A percentile compares a stretch with the other conserved stretches of the same genome.
Evolutionary conservation across 106 monocot genomes (phyloP).

Genomic region (Iris macrosiphon): DNA sequence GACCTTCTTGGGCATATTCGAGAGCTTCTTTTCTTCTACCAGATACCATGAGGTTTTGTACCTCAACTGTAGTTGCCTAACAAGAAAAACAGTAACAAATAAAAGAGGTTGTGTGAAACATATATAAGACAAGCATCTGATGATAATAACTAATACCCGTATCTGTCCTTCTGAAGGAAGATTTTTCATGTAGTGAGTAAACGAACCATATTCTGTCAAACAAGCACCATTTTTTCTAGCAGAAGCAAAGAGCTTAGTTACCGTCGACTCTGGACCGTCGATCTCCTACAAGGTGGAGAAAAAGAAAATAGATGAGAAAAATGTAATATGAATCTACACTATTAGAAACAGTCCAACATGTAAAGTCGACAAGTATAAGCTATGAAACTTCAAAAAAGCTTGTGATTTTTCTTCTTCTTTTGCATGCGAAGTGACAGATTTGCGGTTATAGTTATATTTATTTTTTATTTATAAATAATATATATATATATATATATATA

Average conservation of each 20-base stretch:
- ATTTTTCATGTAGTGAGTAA: constrained; percentile 57
- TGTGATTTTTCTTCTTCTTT: too few species aligned
- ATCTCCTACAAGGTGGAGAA: constrained; percentile 37
- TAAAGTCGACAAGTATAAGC: too few species aligned
- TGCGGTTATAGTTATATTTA: too few species aligned
- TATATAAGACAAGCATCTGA: neutral
- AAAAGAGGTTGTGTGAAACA: neutral
- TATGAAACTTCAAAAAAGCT: too few species aligned
- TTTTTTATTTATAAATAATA: too few species aligned
- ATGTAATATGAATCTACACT: neutral
- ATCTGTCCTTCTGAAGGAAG: constrained; percentile 80
- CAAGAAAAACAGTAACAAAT: neutral
- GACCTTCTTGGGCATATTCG: constrained; percentile 89
- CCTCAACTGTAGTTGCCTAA: constrained; percentile 68
- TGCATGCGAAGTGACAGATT: too few species aligned
- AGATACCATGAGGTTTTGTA: constrained; percentile 88
- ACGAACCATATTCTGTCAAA: constrained; percentile 42
- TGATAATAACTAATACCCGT: constrained; percentile 36
- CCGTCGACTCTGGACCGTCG: constrained; percentile 79
- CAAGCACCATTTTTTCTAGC: constrained; percentile 39
- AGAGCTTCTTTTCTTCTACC: constrained; percentile 97
- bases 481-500: too few species aligned
- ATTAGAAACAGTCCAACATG: too few species aligned
- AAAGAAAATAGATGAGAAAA: neutral
- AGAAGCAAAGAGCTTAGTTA: constrained; percentile 86